phyloP scores from a whole-genome alignment of 75 land plant genomes.

The Cunninghamia lanceolata region DNA sequence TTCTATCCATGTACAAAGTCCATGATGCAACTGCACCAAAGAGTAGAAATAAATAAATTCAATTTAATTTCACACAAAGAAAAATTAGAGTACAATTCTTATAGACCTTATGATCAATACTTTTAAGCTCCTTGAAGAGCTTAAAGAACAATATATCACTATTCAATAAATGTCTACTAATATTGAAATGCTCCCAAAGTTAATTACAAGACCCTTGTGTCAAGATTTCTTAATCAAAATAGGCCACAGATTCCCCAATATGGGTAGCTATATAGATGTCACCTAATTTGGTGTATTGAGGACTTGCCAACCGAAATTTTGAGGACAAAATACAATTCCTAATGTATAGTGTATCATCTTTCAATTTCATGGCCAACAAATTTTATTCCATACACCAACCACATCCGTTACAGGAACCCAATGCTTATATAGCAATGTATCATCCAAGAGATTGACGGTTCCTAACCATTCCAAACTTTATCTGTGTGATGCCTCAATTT shows the following conservation, averaged over 20 bases:
- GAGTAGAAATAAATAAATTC: too few species aligned
- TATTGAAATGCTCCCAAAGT: not conserved
- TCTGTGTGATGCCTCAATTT: conserved; percentile 16
- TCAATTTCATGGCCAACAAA: not conserved
- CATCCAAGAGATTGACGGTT: not conserved
- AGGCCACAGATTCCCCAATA: not conserved
- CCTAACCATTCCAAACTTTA: not conserved
- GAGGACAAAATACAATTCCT: not conserved
- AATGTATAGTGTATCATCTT: not conserved
- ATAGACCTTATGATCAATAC: not conserved
- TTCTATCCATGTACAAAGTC: too few species aligned
- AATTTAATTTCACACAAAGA: not conserved
- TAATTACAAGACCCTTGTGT: not conserved
- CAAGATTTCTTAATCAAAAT: not conserved
- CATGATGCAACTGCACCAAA: too few species aligned
- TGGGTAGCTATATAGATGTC: not conserved
- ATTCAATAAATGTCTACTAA: not conserved
- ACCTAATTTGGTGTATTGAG: not conserved
- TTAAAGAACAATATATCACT: not conserved
- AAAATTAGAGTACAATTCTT: not conserved
- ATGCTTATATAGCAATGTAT: not conserved
- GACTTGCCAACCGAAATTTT: not conserved
- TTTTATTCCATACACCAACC: not conserved
- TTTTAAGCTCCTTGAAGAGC: not conserved
- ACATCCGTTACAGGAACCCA: not conserved